Base-by-base conservation (phyloP, 495 filamentous ascomycete genomes). In the Rusavskia elegans region DNA sequence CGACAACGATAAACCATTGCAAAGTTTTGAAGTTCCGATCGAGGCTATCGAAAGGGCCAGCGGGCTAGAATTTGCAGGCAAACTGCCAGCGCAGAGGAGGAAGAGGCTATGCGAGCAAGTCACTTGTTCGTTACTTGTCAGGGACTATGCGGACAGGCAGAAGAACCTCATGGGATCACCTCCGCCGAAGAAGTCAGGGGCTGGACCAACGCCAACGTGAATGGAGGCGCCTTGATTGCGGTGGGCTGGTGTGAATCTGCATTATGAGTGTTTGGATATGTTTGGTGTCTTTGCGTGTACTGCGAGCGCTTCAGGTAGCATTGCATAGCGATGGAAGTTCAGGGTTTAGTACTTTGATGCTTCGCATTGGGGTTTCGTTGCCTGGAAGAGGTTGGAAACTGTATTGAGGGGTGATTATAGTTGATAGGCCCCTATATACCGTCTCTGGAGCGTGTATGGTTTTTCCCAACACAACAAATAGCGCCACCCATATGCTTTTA, bases 21-120 rank as follows among this genome's bases (percentile, higher is more conserved):
- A 74, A 16, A 87, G 94, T 59, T 98, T 97, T 61, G 89, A 95
- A 74, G 93, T 97, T 19, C 89, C 90, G 1, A 59, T 98, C 20
- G 89, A 95, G 72, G 84, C 80, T 17, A 78, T 98, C 27, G 92
- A 98, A 79, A 73, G 87, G 50, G 89, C 92, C 0, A 87, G 81
- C 61, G 92, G 92, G 10, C 66, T 98, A 60, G 87, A 95, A 63
- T 98, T 98, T 71, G 85, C 85, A 10, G 69, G 72, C 13, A 83
- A 86, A 67, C 62, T 98, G 61, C 85, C 89, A 2, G 65, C 66
- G 7, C 69, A 76, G 56, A 78, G 88, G 59, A 74, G 84, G 59
- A 88, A 81, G 71, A 75, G 81, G 55, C 71, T 98, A 41, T 98
- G 92, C 69, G 74, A 84, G 55, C 89, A 98, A 68, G 75, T 90